Percentiles rank a stretch among this genome's conserved stretches.
Evolutionary conservation across 768 basidiomycete genomes (phyloP).

Genomic region (Boletus edulis): DNA sequence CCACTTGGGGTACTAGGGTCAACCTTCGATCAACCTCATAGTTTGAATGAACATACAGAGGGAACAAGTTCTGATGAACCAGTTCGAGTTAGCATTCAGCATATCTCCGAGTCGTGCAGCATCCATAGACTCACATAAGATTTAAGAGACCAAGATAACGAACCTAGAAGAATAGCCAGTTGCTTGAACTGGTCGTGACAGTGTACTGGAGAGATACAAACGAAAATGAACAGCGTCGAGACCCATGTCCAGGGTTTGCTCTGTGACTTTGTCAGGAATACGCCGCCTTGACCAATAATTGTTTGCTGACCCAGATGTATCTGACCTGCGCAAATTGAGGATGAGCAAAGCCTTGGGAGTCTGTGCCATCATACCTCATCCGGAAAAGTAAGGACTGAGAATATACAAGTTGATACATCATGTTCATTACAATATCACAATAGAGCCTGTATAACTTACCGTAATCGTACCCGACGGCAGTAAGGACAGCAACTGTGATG

Average conservation of each 20-base stretch:
- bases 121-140: background rate
- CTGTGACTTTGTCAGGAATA: background rate
- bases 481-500: background rate
- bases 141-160: constrained; percentile 5
- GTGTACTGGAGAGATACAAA: background rate
- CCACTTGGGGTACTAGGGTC: background rate
- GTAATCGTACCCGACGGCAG: background rate
- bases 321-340: background rate
- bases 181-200: background rate
- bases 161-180: background rate
- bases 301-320: background rate
- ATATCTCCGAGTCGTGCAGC: no score
- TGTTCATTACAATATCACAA: background rate
- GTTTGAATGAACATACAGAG: constrained; percentile 1
- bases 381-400: background rate
- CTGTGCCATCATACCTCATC: background rate
- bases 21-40: background rate
- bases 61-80: background rate
- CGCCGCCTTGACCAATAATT: no score
- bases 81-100: background rate
- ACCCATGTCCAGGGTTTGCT: constrained; percentile 2
- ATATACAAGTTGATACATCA: background rate
- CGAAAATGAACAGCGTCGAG: constrained; percentile 4
- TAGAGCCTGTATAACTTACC: background rate
- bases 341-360: no score